Evolutionary conservation across 768 basidiomycete species (phyloP).

Genomic region (Galerina marginata): DNA sequence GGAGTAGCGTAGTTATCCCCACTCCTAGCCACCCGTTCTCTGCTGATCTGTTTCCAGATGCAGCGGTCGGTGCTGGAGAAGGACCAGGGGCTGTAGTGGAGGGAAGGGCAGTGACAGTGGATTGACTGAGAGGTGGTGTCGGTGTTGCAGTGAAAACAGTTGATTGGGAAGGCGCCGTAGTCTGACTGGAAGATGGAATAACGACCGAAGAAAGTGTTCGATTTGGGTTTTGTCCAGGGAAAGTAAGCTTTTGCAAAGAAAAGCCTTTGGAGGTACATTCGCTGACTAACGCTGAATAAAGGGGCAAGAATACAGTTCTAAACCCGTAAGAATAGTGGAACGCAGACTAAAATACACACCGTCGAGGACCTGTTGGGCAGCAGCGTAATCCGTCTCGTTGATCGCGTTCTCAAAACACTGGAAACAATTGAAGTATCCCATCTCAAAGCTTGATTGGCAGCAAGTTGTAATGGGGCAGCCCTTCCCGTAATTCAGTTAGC

Average conservation of each 20-base stretch:
- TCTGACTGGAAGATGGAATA: neutral
- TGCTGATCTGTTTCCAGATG: neutral
- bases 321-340: constrained; percentile 34
- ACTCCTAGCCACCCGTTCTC: neutral
- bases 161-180: neutral
- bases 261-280: constrained; percentile 28
- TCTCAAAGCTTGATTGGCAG: constrained; percentile 46
- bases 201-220: constrained; percentile 9
- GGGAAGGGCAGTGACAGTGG: constrained; percentile 8
- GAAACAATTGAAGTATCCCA: constrained; percentile 46
- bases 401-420: constrained; percentile 39
- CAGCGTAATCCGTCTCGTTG: constrained; percentile 34
- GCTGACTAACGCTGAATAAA: constrained; percentile 23
- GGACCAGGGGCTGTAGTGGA: neutral
- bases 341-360: constrained; percentile 36
- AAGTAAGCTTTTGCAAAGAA: constrained; percentile 29
- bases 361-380: constrained; percentile 39
- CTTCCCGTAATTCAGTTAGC: constrained; percentile 19
- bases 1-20: neutral
- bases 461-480: constrained; percentile 36
- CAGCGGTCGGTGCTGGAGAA: neutral
- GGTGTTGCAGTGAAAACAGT: neutral
- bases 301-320: constrained; percentile 10
- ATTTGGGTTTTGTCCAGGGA: constrained; percentile 28
- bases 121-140: constrained; percentile 6